Conservation (phyloP, 192 early-diverging fungal species). For the Coemansia sp. region DNA sequence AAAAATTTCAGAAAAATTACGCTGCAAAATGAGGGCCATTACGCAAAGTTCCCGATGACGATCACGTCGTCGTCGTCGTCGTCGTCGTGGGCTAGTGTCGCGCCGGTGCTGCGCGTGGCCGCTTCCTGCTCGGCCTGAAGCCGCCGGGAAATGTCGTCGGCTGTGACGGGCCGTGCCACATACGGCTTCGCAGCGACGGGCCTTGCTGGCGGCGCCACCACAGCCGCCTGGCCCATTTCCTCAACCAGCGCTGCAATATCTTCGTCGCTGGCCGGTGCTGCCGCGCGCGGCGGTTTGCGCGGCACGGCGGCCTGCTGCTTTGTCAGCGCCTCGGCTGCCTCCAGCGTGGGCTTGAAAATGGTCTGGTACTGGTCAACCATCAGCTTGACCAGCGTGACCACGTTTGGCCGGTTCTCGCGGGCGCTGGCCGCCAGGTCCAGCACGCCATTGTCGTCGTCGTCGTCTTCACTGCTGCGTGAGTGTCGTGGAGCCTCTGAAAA, state of each 20-base stretch:
- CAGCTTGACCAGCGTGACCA: slow-evolving; percentile 38
- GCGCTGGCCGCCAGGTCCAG: slow-evolving; percentile 15
- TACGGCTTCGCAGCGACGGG: not conserved
- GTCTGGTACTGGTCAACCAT: slow-evolving; percentile 51
- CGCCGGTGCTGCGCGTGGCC: slow-evolving; percentile 1
- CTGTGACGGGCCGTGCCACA: too few relatives aligned
- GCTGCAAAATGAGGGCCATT: too few relatives aligned
- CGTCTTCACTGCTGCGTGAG: not conserved
- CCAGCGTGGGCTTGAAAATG: slow-evolving; percentile 46
- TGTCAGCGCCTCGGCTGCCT: slow-evolving; percentile 41
- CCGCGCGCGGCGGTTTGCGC: slow-evolving; percentile 34
- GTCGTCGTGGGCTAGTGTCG: not conserved
- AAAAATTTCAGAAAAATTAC: not conserved
- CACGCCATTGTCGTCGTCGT: slow-evolving; percentile 28
- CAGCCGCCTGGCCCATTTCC: slow-evolving; percentile 27
- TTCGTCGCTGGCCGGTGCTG: slow-evolving; percentile 30
- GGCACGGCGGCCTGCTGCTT: slow-evolving; percentile 22
- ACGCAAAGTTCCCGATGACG: not conserved
- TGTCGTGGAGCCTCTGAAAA: slow-evolving; percentile 5
- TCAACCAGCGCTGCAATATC: slow-evolving; percentile 44
- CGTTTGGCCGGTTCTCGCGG: slow-evolving; percentile 41
- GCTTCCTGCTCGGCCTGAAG: slow-evolving; percentile 40
- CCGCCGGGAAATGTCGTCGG: slow-evolving; percentile 39
- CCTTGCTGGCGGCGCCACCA: too few relatives aligned
- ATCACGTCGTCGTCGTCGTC: slow-evolving; percentile 22